phyloP scores from a whole-genome alignment of 257 asterid genomes.

The Fraxinus excelsior region DNA sequence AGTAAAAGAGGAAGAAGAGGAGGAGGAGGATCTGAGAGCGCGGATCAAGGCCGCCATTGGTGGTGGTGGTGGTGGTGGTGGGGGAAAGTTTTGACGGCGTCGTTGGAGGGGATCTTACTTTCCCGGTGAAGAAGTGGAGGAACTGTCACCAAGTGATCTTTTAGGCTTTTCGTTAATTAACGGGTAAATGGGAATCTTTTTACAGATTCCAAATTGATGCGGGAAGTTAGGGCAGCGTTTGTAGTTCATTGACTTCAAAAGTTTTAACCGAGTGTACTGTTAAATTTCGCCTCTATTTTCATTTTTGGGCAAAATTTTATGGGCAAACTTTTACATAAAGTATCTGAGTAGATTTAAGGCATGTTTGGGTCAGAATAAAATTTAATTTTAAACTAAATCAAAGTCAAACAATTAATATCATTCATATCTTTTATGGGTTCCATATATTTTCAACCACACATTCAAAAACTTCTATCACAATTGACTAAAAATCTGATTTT shows the following conservation, averaged over 20 bases:
- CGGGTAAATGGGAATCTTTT: conserved; percentile 23
- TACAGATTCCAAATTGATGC: conserved; percentile 35
- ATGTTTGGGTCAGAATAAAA: too few species aligned
- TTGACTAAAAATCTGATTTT: too few species aligned
- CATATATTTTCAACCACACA: too few species aligned
- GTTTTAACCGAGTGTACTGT: too few species aligned
- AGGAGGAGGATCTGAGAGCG: conserved; percentile 58
- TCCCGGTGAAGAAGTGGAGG: conserved; percentile 3
- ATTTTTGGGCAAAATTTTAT: too few species aligned
- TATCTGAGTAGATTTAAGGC: too few species aligned
- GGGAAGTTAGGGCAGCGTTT: neutral
- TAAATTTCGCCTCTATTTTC: too few species aligned
- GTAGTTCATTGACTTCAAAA: neutral
- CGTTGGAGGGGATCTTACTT: neutral
- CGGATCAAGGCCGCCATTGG: conserved; percentile 87
- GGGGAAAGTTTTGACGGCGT: conserved; percentile 15
- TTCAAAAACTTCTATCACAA: too few species aligned
- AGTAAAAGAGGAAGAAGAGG: conserved; percentile 19
- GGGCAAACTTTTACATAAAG: too few species aligned
- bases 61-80: conserved; percentile 37
- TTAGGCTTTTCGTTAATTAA: conserved; percentile 10
- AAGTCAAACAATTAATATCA: too few species aligned
- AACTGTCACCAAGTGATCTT: neutral
- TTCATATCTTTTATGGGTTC: too few species aligned
- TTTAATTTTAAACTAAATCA: too few species aligned